These are phyloP conservation scores for Lagerstroemia speciosa DNA, from an alignment of 345 rosid genomes.

Conservation along the genomic window DNA sequence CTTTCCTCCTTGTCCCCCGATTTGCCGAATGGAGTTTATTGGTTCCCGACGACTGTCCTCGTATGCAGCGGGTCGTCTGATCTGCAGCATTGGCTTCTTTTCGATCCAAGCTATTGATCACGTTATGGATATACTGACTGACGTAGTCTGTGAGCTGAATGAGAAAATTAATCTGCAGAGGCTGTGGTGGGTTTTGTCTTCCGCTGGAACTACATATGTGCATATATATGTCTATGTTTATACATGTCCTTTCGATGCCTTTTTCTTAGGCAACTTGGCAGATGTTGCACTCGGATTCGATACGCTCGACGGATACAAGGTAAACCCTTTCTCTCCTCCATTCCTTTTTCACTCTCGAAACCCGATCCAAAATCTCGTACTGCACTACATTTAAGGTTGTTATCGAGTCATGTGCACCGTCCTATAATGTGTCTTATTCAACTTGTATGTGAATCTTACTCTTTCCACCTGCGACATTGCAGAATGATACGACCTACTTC, in stretches of 20 bases:
- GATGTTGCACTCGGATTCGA: constrained; percentile 56
- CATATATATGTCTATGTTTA: background rate
- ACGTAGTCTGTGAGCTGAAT: too few species aligned
- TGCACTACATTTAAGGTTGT: background rate
- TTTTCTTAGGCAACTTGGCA: constrained; percentile 27
- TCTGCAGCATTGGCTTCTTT: too few species aligned
- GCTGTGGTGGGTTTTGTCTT: too few species aligned
- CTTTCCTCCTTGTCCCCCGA: background rate
- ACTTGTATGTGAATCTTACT: background rate
- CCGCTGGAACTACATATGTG: too few species aligned
- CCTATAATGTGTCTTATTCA: background rate
- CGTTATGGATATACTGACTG: too few species aligned
- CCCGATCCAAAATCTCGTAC: background rate
- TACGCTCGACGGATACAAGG: constrained; percentile 36
- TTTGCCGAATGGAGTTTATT: too few species aligned
- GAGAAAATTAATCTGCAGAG: too few species aligned
- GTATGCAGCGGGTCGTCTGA: too few species aligned
- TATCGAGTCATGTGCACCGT: background rate
- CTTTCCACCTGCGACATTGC: background rate
- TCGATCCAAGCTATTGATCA: too few species aligned
- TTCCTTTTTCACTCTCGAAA: background rate
- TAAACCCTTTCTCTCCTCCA: background rate
- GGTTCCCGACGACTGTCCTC: too few species aligned
- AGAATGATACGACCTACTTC: constrained; percentile 66
- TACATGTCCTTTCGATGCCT: background rate